Evolutionary conservation across 495 filamentous ascomycete species (phyloP), one percentile per base, ranked within the genome.

Genomic region (Lepraria neglecta): DNA sequence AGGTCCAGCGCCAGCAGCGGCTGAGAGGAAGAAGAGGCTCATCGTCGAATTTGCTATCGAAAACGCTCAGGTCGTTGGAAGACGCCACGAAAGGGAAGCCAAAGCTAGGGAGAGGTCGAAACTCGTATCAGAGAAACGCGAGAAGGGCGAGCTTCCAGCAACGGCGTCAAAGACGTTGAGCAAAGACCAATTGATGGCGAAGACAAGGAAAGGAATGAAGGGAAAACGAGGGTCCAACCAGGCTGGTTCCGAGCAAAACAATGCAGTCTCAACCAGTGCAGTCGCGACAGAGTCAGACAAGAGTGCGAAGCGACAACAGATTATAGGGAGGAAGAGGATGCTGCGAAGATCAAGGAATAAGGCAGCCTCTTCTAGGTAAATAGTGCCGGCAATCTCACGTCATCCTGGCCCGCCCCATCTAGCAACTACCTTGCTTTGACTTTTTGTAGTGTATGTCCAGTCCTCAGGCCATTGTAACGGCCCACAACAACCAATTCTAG

Each of bases 11-110:
- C 30, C 51, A n/a, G 31, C 51, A 54, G 51, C 31, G 19, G 70
- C 78, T 59, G 85, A 87, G 55, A 80, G 77, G 70, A 88, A 84
- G 72, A 89, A 88, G 72, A 78, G 92, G 15, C 73, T 97, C 53
- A 89, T 99, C 72, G 92, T 92, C 42, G 94, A 99, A 71, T 99
- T 99, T 75, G 92, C 94, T 14, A 96, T 99, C 70, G 94, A 99
- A 73, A 99, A 99, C 66, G 91, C 90, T 6, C 90, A 96, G 67
- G 94, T 99, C 5, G 88, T 99, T 42, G 77, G 80, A 60, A 78
- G 94, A 59, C 76, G 94, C 28, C 84, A 80, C 64, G 88, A 92
- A 63, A 77, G 79, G 27, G 87, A 95, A 69, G 77, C 76, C 54
- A 91, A 84, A 71, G 76, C 79, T 19, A 70, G 80, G 45, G 73